Conservation (phyloP, 768 basidiomycete genomes). For the Pseudohyphozyma bogoriensis region DNA sequence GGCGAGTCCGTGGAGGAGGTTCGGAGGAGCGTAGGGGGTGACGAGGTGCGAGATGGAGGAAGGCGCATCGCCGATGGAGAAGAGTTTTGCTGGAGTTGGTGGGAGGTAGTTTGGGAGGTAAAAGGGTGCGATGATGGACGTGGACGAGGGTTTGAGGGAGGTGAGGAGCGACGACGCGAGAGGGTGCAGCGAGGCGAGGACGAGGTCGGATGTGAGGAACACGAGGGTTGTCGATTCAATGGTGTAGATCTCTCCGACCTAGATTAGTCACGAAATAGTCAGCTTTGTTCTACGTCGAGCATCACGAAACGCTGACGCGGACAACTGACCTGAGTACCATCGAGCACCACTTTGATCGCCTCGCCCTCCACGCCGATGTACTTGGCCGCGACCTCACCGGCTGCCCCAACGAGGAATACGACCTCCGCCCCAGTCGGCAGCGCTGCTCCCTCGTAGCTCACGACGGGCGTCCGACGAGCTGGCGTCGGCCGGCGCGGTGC, state of each 20-base stretch:
- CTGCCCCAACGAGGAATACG: conserved; percentile 16
- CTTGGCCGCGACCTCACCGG: conserved; percentile 17
- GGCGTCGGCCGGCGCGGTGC: not conserved
- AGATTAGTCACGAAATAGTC: not conserved
- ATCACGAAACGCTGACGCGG: not conserved
- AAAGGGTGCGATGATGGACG: conserved; percentile 17
- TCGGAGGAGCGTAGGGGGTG: conserved; percentile 10
- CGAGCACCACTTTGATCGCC: conserved; percentile 11
- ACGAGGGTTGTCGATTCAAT: conserved; percentile 4
- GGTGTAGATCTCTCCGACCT: conserved; percentile 3
- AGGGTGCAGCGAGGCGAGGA: conserved; percentile 10
- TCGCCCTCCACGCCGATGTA: not conserved
- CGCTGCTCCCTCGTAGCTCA: not conserved
- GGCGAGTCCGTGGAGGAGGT: conserved; percentile 24
- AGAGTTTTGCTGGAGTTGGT: not conserved
- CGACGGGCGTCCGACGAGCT: conserved; percentile 4
- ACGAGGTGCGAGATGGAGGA: conserved; percentile 18
- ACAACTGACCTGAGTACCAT: conserved; percentile 37
- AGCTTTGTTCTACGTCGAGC: not conserved
- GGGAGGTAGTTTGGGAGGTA: conserved; percentile 22
- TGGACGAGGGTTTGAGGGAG: not conserved
- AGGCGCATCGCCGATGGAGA: not conserved
- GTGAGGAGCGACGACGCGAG: conserved; percentile 16
- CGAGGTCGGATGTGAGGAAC: conserved; percentile 18
- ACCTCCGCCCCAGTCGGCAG: conserved; percentile 3